phyloP scores from a whole-genome alignment of 1,284 basidiomycete genomes.

The Gomphus sp. region DNA sequence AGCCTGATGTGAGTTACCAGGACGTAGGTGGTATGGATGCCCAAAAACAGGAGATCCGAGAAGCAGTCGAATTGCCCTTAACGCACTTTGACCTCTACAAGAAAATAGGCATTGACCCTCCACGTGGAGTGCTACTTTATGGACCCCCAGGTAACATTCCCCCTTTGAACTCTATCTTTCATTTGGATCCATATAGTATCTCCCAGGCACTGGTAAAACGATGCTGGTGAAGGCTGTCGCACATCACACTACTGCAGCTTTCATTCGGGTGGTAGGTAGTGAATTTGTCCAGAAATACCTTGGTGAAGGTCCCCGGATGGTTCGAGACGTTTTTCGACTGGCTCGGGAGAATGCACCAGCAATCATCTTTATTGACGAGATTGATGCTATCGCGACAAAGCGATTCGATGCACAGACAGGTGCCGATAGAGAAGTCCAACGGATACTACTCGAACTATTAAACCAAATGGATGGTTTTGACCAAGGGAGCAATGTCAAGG shows the following conservation, averaged over 20 bases:
- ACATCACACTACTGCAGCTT: slow-evolving; percentile 93
- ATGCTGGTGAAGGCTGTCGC: slow-evolving; percentile 99
- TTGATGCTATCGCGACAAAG: slow-evolving; percentile 99
- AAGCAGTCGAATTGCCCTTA: slow-evolving; percentile 97
- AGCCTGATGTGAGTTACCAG: slow-evolving; percentile 82
- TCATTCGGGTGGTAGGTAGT: slow-evolving; percentile 97
- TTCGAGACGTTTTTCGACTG: slow-evolving; percentile 96
- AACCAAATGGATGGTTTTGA: slow-evolving; percentile 99
- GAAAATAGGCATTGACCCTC: slow-evolving; percentile 99
- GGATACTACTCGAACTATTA: slow-evolving; percentile 95
- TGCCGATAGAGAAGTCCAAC: slow-evolving; percentile 97
- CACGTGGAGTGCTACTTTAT: slow-evolving; percentile 87
- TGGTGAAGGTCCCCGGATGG: slow-evolving; percentile 99
- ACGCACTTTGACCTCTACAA: slow-evolving; percentile 97
- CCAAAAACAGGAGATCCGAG: slow-evolving; percentile 99
- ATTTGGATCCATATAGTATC: neutral
- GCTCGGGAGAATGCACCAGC: slow-evolving; percentile 96
- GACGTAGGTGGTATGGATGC: slow-evolving; percentile 97
- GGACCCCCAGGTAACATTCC: slow-evolving; percentile 73
- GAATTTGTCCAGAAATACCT: slow-evolving; percentile 99
- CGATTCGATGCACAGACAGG: slow-evolving; percentile 99
- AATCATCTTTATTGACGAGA: slow-evolving; percentile 99
- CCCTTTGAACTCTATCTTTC: neutral
- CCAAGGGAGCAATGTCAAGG: slow-evolving; percentile 98
- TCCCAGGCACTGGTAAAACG: slow-evolving; percentile 91